Base-by-base conservation (phyloP, 2,329 filamentous ascomycete genomes). In the Nothomitra cinnamomea region DNA sequence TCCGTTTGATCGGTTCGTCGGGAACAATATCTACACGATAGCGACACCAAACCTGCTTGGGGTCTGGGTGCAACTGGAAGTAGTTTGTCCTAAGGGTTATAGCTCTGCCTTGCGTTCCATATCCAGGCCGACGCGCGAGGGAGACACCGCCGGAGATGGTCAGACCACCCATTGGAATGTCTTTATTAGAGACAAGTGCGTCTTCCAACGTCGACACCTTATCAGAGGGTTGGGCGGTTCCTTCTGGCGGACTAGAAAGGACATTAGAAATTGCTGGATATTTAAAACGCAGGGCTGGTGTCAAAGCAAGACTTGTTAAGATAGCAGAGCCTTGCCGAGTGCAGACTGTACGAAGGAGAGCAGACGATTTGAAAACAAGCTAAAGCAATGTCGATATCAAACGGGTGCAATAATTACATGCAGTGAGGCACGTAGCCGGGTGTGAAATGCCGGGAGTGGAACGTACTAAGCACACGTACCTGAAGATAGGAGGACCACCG, bases 21-120 rank as follows among this genome's bases (percentile, higher is more conserved):
- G 54, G 48, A 32, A 15, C 15, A 3, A 22, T 52, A 12, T 41
- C 38, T 6, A 53, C 42, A 5, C 13, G 35, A 38, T 60, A 60
- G 22, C 54, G 55, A 24, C 43, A 54, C 10, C 59, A 45, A 17
- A 10, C 19, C 15, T 49, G 41, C 12, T 54, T 36, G 25, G 51
- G 17, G 36, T 54, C 32, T n/a, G 55, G 49, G 12, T 49, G 21
- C 28, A 59, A 25, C 5, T 41, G 51, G 38, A 60, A 59, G 38
- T 58, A 59, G 28, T 60, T 60, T 1, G 58, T 56, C 7, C 58
- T 42, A 22, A 60, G 53, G 24, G 56, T 17, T 12, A 60, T 53
- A 3, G 28, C 21, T 13, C 8, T 32, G 13, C 58, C 58, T n/a
- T 22, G 6, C 12, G 52, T 57, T 12, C 58, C 56, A 45, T 59